phyloP scores from a whole-genome alignment of 352 stramenopile genomes.

The Globisporangium canariense region DNA sequence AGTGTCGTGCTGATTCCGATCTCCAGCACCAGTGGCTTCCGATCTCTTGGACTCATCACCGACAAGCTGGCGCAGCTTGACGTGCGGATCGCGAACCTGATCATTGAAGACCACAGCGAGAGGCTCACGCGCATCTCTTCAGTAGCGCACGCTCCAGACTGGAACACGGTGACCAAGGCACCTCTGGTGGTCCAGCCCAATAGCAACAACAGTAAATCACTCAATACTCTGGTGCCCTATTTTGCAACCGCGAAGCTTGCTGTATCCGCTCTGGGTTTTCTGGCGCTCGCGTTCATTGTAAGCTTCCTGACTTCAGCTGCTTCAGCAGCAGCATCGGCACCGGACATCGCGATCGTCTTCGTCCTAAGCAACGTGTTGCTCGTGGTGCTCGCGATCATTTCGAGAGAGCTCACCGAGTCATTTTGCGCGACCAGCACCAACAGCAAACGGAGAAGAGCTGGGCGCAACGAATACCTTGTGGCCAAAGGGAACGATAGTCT shows the following conservation, averaged over 20 bases:
- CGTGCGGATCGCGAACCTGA: no score
- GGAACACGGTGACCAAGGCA: no score
- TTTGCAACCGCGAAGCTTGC: neutral
- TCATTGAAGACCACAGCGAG: neutral
- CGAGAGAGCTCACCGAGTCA: neutral
- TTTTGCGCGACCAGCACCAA: neutral
- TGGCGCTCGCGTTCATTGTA: neutral
- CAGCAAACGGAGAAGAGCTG: neutral
- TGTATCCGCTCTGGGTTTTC: neutral
- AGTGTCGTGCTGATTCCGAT: no score
- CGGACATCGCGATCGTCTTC: neutral
- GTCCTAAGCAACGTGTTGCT: neutral
- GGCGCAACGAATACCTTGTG: no score
- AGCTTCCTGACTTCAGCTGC: neutral
- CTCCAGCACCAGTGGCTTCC: no score
- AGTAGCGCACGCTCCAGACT: no score
- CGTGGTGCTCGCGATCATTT: neutral
- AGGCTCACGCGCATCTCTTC: neutral
- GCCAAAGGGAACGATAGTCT: no score
- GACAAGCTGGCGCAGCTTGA: no score
- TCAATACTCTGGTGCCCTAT: neutral
- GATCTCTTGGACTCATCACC: no score
- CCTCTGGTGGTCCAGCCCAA: neutral
- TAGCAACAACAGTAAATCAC: neutral
- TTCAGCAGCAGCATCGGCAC: no score